Base-by-base conservation (phyloP, 1,284 basidiomycete species). In the Fistulinella cinereoalba region DNA sequence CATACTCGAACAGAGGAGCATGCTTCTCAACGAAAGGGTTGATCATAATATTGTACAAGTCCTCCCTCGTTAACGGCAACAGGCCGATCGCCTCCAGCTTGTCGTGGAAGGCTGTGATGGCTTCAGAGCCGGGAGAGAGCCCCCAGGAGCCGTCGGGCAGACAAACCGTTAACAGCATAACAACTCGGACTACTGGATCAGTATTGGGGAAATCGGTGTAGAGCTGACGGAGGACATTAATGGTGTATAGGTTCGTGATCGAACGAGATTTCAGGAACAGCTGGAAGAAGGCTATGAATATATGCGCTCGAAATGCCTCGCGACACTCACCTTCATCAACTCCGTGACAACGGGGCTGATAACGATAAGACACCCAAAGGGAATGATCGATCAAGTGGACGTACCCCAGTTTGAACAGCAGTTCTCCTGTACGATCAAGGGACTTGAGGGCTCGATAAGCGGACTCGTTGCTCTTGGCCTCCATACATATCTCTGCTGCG, bases 401-500 rank as follows among this genome's bases (percentile, higher is more conserved):
- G 15, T 36, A 83, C 83, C 72, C 61, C 33, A 85, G 69, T 49
- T 79, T 73, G 58, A 87, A 88, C 13, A 74, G 72, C 16, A 88
- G 71, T 44, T 77, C 70, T 6, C 80, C 79, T 24, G 76, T 71
- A 51, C 77, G 76, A 63, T 86, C 77, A 33, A 88, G 70, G 46
- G 69, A 68, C 62, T 83, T 85, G 43, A 88, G 67, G 25, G 83
- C 85, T 28, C 66, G 64, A 62, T 86, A 88, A 12, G 78, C 85
- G 6, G 75, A 66, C 44, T 82, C 80, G 50, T 88, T 88, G 12
- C 71, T 64, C 64, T 81, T 81, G 16, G 80, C 77, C 62, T 88
- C 86, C 81, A 88, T 85, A 58, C 84, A 86, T 23, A 87, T 76
- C 62, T 88, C 86, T 4, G 81, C 84, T 1, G 85, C 85, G 19